Conservation (phyloP, 768 basidiomycete species). For the Termitomyces sp. region DNA sequence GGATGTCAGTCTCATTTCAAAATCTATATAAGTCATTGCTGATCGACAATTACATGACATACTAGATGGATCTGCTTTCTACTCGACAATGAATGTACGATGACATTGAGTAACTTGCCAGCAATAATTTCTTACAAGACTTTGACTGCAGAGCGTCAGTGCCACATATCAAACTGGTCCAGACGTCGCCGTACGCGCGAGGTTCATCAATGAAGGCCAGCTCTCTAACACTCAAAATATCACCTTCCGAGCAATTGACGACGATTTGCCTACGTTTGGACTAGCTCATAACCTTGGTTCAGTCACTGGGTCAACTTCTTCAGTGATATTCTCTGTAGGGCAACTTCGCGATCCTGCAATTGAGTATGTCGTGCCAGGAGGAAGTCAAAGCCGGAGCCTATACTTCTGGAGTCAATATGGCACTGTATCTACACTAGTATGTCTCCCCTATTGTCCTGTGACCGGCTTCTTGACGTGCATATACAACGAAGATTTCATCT, state of each 20-base stretch:
- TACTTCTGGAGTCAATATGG: conserved; percentile 44
- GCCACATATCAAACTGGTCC: conserved; percentile 57
- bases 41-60: conserved; percentile 5
- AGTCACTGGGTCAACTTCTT: conserved; percentile 30
- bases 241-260: conserved; percentile 54
- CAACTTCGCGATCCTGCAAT: conserved; percentile 49
- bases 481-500: conserved; percentile 29
- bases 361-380: conserved; percentile 39
- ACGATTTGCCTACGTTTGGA: conserved; percentile 64
- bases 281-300: conserved; percentile 55
- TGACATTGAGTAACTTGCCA: not conserved
- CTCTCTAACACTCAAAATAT: conserved; percentile 53
- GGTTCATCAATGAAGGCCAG: conserved; percentile 54
- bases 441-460: conserved; percentile 6
- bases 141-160: conserved; percentile 30
- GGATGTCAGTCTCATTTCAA: conserved; percentile 33
- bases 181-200: conserved; percentile 51
- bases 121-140: not conserved
- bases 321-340: conserved; percentile 43
- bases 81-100: conserved; percentile 50
- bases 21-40: not conserved
- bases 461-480: not conserved
- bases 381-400: conserved; percentile 35
- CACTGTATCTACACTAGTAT: conserved; percentile 29
- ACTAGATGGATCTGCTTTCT: conserved; percentile 68